Percentiles rank a stretch among this genome's conserved stretches.
These are phyloP conservation scores for Paspalum vaginatum DNA, from an alignment of 176 grass and related monocot genomes.

Conservation along the genomic window DNA sequence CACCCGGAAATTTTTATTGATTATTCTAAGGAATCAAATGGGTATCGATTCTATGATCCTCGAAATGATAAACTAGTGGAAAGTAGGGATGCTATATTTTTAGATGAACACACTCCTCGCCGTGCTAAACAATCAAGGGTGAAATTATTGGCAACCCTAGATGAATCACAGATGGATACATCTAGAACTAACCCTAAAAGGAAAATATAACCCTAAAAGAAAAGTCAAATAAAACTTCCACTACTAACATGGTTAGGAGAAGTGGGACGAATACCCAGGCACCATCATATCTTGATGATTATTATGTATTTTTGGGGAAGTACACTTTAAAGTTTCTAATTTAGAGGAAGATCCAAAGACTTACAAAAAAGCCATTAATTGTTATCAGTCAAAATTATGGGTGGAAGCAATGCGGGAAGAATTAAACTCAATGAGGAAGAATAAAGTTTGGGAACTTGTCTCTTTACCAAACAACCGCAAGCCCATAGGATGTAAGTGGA, in stretches of 20 bases:
- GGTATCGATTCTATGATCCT: background rate
- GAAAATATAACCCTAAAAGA: background rate
- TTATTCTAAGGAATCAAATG: background rate
- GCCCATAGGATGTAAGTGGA: background rate
- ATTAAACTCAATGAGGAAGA: background rate
- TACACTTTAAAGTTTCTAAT: background rate
- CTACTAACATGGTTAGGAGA: background rate
- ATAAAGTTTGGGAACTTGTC: background rate
- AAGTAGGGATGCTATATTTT: background rate
- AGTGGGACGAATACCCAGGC: slow-evolving; percentile 1
- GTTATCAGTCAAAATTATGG: background rate
- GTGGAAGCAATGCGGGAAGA: slow-evolving; percentile 3
- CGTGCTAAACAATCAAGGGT: background rate
- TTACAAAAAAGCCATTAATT: background rate
- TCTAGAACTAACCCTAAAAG: background rate
- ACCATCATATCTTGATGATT: slow-evolving; percentile 14
- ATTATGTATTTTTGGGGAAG: slow-evolving; percentile 18
- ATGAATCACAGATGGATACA: background rate
- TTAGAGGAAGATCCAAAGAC: slow-evolving; percentile 1
- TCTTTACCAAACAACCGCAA: background rate
- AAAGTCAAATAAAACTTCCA: background rate
- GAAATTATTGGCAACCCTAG: slow-evolving; percentile 13
- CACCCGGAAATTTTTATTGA: slow-evolving; percentile 1
- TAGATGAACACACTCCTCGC: background rate
- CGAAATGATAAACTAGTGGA: slow-evolving; percentile 2